Evolutionary conservation across 2,329 filamentous ascomycete species (phyloP), one percentile per base, ranked within the genome.

Genomic region (Coniochaeta ligniaria): DNA sequence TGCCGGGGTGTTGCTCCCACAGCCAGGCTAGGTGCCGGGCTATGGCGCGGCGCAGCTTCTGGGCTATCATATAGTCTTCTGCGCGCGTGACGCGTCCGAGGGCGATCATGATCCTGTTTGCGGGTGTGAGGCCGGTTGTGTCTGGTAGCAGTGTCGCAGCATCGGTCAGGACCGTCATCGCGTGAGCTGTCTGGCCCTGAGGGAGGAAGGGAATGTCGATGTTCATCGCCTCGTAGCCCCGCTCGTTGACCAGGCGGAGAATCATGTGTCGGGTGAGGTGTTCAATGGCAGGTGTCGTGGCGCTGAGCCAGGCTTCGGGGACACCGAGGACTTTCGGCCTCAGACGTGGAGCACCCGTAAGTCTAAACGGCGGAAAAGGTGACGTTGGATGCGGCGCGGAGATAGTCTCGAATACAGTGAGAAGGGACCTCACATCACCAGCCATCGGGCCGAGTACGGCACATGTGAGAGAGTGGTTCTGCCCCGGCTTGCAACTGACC

Each of bases 101-200:
- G 0, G 83, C 80, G 43, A 92, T 76, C 5, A 92, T 78, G 38
- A 92, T 78, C 61, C 85, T 84, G 72, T 87, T 91, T 0, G 85
- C 78, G 0, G 84, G 74, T 0, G 85, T 84, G 43, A 88, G 76
- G 26, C 79, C 76, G 6, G 72, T 67, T 0, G 79, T 74, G 16
- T 85, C 71, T 3, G 77, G 62, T 72, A 83, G 66, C 17, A 81
- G 65, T 0, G 78, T 76, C 1, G 78, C 73, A 0, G 73, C 79
- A 47, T 93, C 89, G 8, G 82, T 80, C 59, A 93, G 82, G 63
- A 92, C 89, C 0, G 89, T 91, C 63, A 93, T 73, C 24, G 87
- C 86, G 71, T 93, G 90, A 0, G 89, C 89, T 22, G 84, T 80
- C 71, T 92, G 88, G 24, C 87, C 88, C 66, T 90, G 82, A 12